Evolutionary conservation across 441 rosid species (phyloP).

Genomic region (Gossypium aridum): DNA sequence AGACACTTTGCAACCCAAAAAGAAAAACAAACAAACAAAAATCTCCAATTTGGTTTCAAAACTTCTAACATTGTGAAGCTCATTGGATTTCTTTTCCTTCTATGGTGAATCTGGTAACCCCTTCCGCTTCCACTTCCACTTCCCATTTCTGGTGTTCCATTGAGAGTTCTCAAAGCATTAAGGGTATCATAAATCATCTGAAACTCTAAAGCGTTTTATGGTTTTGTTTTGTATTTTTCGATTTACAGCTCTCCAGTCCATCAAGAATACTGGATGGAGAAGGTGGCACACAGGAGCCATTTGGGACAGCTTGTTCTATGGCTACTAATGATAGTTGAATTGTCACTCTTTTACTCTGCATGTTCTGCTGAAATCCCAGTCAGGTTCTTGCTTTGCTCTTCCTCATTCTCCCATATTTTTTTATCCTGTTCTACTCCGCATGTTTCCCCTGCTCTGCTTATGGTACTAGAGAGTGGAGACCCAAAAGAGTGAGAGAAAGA

Average conservation of each 20-base stretch:
- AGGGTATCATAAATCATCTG: too few relatives aligned
- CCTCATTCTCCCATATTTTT: neutral
- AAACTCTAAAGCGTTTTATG: too few relatives aligned
- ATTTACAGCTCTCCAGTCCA: neutral
- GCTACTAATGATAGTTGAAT: neutral
- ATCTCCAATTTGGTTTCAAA: neutral
- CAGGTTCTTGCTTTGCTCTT: constrained; percentile 28
- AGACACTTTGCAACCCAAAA: neutral
- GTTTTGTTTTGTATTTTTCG: neutral
- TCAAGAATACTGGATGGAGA: constrained; percentile 15
- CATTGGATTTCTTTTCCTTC: neutral
- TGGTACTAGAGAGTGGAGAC: neutral
- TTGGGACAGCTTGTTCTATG: neutral
- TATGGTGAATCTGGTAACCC: neutral
- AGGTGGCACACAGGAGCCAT: neutral
- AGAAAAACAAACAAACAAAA: neutral
- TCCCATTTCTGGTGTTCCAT: neutral
- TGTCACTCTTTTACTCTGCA: constrained; percentile 10
- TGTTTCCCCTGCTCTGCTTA: neutral
- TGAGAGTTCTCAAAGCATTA: neutral
- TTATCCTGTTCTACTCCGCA: neutral
- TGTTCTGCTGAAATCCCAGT: constrained; percentile 17
- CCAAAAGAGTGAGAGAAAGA: neutral
- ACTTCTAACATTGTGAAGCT: neutral
- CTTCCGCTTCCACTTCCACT: too few relatives aligned